A percentile compares a stretch with the other conserved stretches of the same genome.
These are phyloP conservation scores for Eimeria praecox DNA, from an alignment of 169 alveolate species.

Conservation along the genomic window DNA sequence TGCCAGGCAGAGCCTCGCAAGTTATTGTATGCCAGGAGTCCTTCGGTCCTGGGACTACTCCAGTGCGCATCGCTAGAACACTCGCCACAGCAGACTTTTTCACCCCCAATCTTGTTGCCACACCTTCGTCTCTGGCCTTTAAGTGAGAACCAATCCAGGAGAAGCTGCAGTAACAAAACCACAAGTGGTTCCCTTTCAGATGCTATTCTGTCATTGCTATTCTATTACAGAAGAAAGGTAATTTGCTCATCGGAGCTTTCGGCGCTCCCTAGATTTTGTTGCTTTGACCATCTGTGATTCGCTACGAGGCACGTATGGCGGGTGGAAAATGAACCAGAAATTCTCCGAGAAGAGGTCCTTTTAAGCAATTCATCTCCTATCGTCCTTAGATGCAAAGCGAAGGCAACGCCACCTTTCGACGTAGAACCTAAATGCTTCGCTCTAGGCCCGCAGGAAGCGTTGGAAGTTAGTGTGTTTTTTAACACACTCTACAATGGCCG, in stretches of 20 bases:
- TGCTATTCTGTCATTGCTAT: not conserved
- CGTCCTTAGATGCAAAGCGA: conserved; percentile 90
- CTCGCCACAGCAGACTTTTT: conserved; percentile 77
- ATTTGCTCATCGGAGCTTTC: not conserved
- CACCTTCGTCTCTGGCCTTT: conserved; percentile 57
- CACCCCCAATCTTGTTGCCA: conserved; percentile 57
- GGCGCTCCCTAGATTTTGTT: not conserved
- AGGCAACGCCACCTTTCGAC: conserved; percentile 92
- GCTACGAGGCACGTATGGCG: conserved; percentile 48
- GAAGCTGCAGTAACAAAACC: not conserved
- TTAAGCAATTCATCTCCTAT: conserved; percentile 91
- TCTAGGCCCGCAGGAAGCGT: conserved; percentile 89
- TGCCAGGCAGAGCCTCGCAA: conserved; percentile 73
- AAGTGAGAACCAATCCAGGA: conserved; percentile 11
- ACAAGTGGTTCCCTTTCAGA: not conserved
- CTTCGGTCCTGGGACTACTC: conserved; percentile 70
- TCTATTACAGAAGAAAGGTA: not conserved
- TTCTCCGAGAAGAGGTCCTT: conserved; percentile 87
- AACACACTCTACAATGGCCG: conserved; percentile 88
- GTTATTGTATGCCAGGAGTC: conserved; percentile 75
- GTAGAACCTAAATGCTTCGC: conserved; percentile 88
- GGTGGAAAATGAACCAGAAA: conserved; percentile 33
- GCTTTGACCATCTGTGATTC: not conserved
- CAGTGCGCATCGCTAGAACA: conserved; percentile 61
- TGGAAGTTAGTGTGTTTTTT: conserved; percentile 91